These are phyloP conservation scores for Neolentinus lepideus DNA, from an alignment of 1,284 basidiomycete species.

Conservation along the genomic window DNA sequence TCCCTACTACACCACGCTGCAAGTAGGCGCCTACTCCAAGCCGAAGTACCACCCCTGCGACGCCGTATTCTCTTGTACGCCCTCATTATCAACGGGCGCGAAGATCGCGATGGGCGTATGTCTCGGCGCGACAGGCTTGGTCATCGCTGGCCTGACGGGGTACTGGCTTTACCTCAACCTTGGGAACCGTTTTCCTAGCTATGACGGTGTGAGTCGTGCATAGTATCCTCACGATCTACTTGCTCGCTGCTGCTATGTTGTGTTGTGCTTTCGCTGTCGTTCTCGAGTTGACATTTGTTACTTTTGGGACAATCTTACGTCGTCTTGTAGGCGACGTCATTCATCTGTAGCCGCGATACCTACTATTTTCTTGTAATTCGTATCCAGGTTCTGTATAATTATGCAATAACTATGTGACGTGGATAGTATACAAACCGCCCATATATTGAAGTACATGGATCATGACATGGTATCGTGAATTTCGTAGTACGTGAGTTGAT, in stretches of 20 bases:
- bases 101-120: conserved; percentile 70
- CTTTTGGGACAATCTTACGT: not conserved
- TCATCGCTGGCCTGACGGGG: conserved; percentile 38
- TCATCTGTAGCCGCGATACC: too few species aligned
- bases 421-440: too few species aligned
- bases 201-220: not conserved
- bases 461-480: too few species aligned
- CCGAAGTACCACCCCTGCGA: conserved; percentile 75
- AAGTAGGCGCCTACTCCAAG: conserved; percentile 58
- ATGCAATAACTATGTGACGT: too few species aligned
- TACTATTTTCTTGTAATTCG: too few species aligned
- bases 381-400: too few species aligned
- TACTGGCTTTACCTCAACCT: conserved; percentile 28
- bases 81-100: conserved; percentile 36
- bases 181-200: not conserved
- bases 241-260: too few species aligned
- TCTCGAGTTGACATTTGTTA: not conserved
- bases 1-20: conserved; percentile 70
- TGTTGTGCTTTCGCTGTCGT: too few species aligned
- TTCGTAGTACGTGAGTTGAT: not conserved
- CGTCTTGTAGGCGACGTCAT: not conserved
- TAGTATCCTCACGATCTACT: not conserved
- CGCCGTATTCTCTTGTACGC: conserved; percentile 50
- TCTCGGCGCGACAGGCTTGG: conserved; percentile 52
- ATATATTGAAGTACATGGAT: too few species aligned